phyloP scores from a whole-genome alignment of 495 filamentous ascomycete species.

The Aspergillus leporis region DNA sequence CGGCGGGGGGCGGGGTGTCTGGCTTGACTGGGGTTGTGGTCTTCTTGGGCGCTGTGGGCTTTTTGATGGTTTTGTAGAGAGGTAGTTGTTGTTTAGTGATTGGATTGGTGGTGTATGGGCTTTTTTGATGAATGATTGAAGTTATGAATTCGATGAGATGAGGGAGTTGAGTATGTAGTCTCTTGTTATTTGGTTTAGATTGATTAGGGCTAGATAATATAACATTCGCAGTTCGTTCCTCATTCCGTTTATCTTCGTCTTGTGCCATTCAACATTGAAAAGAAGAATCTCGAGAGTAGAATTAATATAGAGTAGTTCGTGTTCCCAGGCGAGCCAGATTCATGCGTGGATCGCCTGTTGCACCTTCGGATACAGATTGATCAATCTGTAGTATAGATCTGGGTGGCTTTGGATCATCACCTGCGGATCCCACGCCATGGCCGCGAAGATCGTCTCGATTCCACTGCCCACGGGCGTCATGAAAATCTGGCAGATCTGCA shows the following conservation, averaged over 20 bases:
- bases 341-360: constrained; percentile 68
- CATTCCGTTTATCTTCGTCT: background rate
- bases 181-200: background rate
- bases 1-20: background rate
- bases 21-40: background rate
- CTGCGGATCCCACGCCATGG: constrained; percentile 85
- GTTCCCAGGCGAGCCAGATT: constrained; percentile 4
- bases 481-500: constrained; percentile 88
- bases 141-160: too few species aligned
- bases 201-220: background rate
- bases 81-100: too few species aligned
- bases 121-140: too few species aligned
- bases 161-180: background rate
- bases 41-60: too few species aligned
- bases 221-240: background rate
- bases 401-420: constrained; percentile 80
- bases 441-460: constrained; percentile 81
- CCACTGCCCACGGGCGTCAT: constrained; percentile 69
- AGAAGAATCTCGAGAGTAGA: background rate
- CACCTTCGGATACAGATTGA: constrained; percentile 79
- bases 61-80: too few species aligned
- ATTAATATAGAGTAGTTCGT: background rate
- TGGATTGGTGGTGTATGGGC: too few species aligned
- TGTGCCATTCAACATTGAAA: background rate
- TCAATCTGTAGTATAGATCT: constrained; percentile 74